phyloP scores from a whole-genome alignment of 1,139 yeast genomes.

The Magnusiomyces fungicola region DNA sequence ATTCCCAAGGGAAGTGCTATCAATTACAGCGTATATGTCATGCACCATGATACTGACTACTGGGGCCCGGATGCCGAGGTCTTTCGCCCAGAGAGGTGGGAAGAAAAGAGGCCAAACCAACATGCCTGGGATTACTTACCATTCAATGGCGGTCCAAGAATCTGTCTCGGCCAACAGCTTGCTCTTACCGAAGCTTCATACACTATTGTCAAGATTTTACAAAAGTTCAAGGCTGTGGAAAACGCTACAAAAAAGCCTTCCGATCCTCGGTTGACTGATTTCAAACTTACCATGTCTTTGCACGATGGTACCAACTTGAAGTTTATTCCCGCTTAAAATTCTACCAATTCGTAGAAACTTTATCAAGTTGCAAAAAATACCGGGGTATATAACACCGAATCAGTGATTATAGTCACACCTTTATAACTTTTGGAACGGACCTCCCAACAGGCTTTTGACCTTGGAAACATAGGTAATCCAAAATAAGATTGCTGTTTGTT shows the following conservation, averaged over 20 bases:
- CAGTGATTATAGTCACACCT: too few relatives aligned
- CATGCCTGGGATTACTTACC: slow-evolving; percentile 31
- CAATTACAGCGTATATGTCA: slow-evolving; percentile 38
- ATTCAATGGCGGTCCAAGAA: slow-evolving; percentile 55
- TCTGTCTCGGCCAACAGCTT: slow-evolving; percentile 53
- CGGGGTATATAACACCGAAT: neutral
- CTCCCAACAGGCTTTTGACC: too few relatives aligned
- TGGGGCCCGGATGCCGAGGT: slow-evolving; percentile 45
- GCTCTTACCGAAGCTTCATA: slow-evolving; percentile 51
- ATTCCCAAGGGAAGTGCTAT: slow-evolving; percentile 44
- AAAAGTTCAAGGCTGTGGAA: slow-evolving; percentile 23
- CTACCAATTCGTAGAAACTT: neutral
- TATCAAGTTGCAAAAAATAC: neutral
- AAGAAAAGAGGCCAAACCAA: slow-evolving; percentile 20
- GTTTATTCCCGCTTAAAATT: neutral
- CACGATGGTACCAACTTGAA: neutral
- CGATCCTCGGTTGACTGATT: neutral
- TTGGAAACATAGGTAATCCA: too few relatives aligned
- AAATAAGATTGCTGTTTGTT: too few relatives aligned
- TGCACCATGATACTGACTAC: slow-evolving; percentile 39
- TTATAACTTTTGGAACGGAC: too few relatives aligned
- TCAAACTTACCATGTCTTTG: neutral
- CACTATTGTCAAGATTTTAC: slow-evolving; percentile 40
- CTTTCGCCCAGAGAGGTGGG: slow-evolving; percentile 51
- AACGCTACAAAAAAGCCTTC: neutral